Evolutionary conservation across 1,284 basidiomycete species (phyloP), one percentile per base, ranked within the genome.

Genomic region (Sporisorium scitamineum): DNA sequence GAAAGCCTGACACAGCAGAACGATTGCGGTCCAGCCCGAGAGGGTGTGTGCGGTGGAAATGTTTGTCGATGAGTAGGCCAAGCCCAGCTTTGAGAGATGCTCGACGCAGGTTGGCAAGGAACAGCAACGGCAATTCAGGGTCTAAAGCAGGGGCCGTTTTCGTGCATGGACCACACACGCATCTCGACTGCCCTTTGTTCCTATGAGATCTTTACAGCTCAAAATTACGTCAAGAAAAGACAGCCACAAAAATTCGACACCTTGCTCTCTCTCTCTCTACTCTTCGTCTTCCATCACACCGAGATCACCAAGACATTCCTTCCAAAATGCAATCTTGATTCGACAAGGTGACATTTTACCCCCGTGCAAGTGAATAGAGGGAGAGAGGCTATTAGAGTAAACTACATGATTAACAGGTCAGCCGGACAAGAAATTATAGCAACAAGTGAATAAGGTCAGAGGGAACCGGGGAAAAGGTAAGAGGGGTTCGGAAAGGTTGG

Each of bases 341-440:
- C 24, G 48, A 11, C 10, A 34, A 31, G 50, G 31, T 52, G 31
- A 52, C 50, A 18, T 37, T n/a, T 37, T 9, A 37, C n/a, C 18
- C 20, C 31, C 29, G 14, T 11, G 32, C 31, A 14, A 22, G 22
- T 13, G n/a, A 10, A 50, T 8, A 20, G 5, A 18, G n/a, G n/a
- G 9, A 26, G 20, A 27, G 5, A 27, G 44, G 24, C 26, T 24
- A 47, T 47, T 26, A 47, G 13, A 26, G 27, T 50, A 50, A n/a
- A 50, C 48, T 50, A 50, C 48, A 50, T 32, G 48, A 50, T 50
- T 50, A 50, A 47, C 24, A 26, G 26, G 16, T 47, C 44, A 13
- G 26, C 24, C 13, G 24, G 44, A 47, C 48, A 8, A 5, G 48
- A 16, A 31, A 50, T 32, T 31, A 32, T 31, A 29, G 27, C 44